A percentile compares a stretch with the other conserved stretches of the same genome.
Conservation (phyloP, 2,329 filamentous ascomycete genomes). For the Cryphonectria japonica region DNA sequence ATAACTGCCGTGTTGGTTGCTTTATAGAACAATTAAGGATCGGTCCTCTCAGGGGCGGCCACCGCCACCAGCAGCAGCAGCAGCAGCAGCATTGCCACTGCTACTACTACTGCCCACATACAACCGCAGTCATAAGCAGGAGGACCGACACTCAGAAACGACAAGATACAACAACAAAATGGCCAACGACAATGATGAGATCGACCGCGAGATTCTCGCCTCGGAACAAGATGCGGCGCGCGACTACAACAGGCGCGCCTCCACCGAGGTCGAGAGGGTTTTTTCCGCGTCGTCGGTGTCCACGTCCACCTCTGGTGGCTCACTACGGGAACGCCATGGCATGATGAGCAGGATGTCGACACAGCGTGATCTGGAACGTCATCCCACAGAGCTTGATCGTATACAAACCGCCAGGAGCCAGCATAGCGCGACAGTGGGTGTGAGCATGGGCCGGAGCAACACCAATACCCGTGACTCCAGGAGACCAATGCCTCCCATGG, state of each 20-base stretch:
- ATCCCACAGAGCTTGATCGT: slow-evolving; percentile 70
- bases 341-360: slow-evolving; percentile 67
- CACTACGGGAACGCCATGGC: slow-evolving; percentile 38
- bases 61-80: background rate
- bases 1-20: background rate
- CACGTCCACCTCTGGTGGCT: slow-evolving; percentile 51
- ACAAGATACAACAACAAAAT: slow-evolving; percentile 20
- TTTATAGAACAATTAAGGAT: background rate
- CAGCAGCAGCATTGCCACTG: too few species aligned
- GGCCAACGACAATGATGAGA: slow-evolving; percentile 49
- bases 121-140: background rate
- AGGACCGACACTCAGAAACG: too few species aligned
- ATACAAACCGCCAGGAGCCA: slow-evolving; percentile 74
- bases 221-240: slow-evolving; percentile 62
- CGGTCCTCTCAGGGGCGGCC: background rate
- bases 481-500: slow-evolving; percentile 69
- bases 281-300: slow-evolving; percentile 55
- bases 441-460: slow-evolving; percentile 42
- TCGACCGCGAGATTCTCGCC: slow-evolving; percentile 57
- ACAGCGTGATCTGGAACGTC: slow-evolving; percentile 68
- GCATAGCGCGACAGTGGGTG: slow-evolving; percentile 73
- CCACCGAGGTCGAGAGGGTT: slow-evolving; percentile 64
- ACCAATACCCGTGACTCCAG: slow-evolving; percentile 52
- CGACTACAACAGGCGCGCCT: slow-evolving; percentile 37
- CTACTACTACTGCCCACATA: too few species aligned